Evolutionary conservation across 495 filamentous ascomycete genomes (phyloP), one percentile per base, ranked within the genome.

Genomic region (Tuber microsphaerosporum): DNA sequence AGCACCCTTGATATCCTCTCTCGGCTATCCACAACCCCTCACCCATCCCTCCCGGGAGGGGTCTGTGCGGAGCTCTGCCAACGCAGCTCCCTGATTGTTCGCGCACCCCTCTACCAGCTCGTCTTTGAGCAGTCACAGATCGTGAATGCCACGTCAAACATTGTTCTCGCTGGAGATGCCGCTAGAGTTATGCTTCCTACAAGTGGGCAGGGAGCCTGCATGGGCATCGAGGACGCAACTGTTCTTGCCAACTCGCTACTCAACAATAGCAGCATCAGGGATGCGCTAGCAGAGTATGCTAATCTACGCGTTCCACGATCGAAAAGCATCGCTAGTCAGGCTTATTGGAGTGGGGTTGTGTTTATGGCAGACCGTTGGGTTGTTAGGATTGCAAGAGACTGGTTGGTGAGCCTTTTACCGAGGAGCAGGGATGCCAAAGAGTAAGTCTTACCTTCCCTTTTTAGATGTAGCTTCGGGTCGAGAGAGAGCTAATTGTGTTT

Each of bases 201-300:
- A 16, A 75, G 71, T 37, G 78, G 78, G 10, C 78, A 80, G 72
- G 78, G 81, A 37, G 79, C 81, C 19, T 77, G 79, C 12, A 81
- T 82, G 65, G 74, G 75, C 8, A 82, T 83, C 41, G 81, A 83
- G 75, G 82, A 83, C 41, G 81, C 79, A 1, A 83, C 81, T 3
- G 71, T 83, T 31, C 75, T 83, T 41, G 81, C 82, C 34, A 78
- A 81, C 20, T 71, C 75, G n/a, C 75, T 83, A 0, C 73, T 83
- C 2, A 83, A 83, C 48, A 79, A 80, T 69, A 73, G 75, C 3
- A 14, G 41, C 17, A 81, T 81, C 75, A 26, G 56, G 4, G 9
- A 37, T 2, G 79, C 77, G 0, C 69, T 82, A 6, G 17, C 14
- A 0, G 73, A 76, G 31, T 83, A 82, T 68, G 68, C 79, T 3